A percentile compares a stretch with the other conserved stretches of the same genome.
These are phyloP conservation scores for Trypanosoma caninum DNA, from an alignment of 208 protist genomes.

Conservation along the genomic window DNA sequence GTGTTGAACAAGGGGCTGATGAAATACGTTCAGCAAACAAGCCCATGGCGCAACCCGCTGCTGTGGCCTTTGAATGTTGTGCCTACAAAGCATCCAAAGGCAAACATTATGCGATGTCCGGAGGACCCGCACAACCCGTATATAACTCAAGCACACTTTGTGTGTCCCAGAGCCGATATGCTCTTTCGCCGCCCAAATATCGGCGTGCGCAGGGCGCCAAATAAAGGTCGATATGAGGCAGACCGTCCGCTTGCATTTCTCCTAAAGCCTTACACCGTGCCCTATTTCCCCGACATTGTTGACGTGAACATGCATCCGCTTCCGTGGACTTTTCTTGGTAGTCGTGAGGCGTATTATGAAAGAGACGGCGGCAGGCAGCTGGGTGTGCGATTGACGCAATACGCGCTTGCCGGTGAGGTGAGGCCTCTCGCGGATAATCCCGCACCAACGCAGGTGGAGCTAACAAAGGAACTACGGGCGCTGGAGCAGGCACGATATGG, in stretches of 20 bases:
- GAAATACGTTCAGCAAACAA: slow-evolving; percentile 66
- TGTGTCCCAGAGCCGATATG: slow-evolving; percentile 80
- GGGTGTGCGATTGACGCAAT: slow-evolving; percentile 53
- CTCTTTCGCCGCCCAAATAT: slow-evolving; percentile 79
- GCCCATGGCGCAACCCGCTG: slow-evolving; percentile 87
- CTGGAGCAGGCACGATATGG: slow-evolving; percentile 62
- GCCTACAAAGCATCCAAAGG: slow-evolving; percentile 80
- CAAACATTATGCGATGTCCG: slow-evolving; percentile 87
- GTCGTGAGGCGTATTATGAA: slow-evolving; percentile 81
- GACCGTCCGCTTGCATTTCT: slow-evolving; percentile 64
- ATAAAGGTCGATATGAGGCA: slow-evolving; percentile 81
- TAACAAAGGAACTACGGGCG: slow-evolving; percentile 51
- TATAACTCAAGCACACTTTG: slow-evolving; percentile 76
- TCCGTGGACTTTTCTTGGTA: slow-evolving; percentile 84
- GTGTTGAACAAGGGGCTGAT: slow-evolving; percentile 53
- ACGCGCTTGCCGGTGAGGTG: slow-evolving; percentile 45
- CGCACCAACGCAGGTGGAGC: slow-evolving; percentile 33
- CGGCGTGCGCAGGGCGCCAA: slow-evolving; percentile 38
- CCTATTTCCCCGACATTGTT: slow-evolving; percentile 89
- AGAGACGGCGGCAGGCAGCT: slow-evolving; percentile 50
- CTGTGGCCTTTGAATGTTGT: slow-evolving; percentile 72
- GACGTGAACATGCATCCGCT: slow-evolving; percentile 76
- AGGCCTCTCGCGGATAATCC: slow-evolving; percentile 65
- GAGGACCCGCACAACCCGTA: slow-evolving; percentile 84
- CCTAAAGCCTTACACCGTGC: slow-evolving; percentile 75